phyloP scores from a whole-genome alignment of 768 basidiomycete genomes.

The Clitopilus passeckerianus region DNA sequence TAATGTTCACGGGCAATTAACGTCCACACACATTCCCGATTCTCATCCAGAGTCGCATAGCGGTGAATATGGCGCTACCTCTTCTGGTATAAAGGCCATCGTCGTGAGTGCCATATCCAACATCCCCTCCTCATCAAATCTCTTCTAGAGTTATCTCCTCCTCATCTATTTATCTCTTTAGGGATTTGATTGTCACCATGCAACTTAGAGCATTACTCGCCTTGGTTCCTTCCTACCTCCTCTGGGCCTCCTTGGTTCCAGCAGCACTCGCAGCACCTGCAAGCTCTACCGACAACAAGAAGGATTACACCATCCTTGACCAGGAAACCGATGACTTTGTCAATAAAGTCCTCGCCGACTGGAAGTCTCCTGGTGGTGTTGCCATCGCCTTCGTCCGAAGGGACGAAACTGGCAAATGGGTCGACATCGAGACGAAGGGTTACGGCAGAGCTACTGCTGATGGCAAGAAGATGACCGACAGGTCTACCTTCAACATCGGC shows the following conservation, averaged over 20 bases:
- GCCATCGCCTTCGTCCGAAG: constrained; percentile 9
- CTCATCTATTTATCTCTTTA: background rate
- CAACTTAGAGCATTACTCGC: background rate
- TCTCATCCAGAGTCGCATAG: background rate
- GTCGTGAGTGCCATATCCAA: background rate
- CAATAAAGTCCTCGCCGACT: constrained; percentile 5
- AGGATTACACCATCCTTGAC: constrained; percentile 3
- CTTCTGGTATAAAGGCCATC: background rate
- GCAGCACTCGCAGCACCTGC: background rate
- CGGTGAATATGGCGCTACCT: background rate
- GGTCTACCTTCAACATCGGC: constrained; percentile 4
- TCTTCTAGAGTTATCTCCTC: background rate
- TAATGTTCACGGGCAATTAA: background rate
- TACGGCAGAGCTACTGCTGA: constrained; percentile 5
- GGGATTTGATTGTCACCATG: background rate
- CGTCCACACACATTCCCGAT: background rate
- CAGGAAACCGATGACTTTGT: constrained; percentile 6
- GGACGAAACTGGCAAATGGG: constrained; percentile 6
- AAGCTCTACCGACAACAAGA: background rate
- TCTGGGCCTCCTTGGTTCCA: background rate
- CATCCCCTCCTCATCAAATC: background rate
- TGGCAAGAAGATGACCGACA: background rate
- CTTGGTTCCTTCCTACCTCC: background rate
- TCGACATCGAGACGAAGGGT: constrained; percentile 10
- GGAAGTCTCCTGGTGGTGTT: constrained; percentile 9